Base-by-base conservation (phyloP, 305 asterid species). In the Caryopteris hybrid region DNA sequence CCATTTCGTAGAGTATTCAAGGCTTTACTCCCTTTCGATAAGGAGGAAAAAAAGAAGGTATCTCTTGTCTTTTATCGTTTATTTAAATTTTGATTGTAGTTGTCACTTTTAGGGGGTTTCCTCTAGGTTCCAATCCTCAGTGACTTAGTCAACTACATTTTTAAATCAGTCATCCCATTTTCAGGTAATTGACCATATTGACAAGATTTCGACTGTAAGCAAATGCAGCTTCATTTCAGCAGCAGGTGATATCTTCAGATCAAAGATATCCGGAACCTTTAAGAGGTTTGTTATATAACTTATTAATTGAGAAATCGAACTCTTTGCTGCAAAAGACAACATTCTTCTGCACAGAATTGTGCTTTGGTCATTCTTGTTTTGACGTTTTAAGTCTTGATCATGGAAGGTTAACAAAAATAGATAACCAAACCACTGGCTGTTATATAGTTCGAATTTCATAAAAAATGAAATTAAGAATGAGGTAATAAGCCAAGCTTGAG, bases 231-330 rank as follows among this genome's bases (percentile, higher is more conserved):
- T 94, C 79, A 76, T 82, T 68, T 83, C 95, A 69, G 98, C 96
- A 51, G 96, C 98, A 50, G 36, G 82, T 57, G 99, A 94, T 82
- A 87, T 94, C 77, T 94, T 91, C 68, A 80, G 83, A 69, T 95
- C 99, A 43, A 94, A 94, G 76, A 58, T 94, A 79, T 94, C 99
- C 47, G 99, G 99, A 74, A 89, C 94, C 66, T 87, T 94, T 68
- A 91, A 85, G 81, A 94, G 96, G 98, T 86, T 68, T 55, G 83
- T 62, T 77, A 13, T 23, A 51, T 61, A 52, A 66, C 13, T 31
- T 64, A 58, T 64, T 66, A 63, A 57, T 56, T n/a, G 58, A 51
- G 23, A 29, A 22, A 1, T 2, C 2, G 38, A 51, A 47, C 43
- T 62, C 8, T 48, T 9, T 38, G 41, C 60, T 18, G 31, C 36